Percentiles rank a stretch among this genome's conserved stretches.
These are phyloP conservation scores for Blastobotrys indianensis DNA, from an alignment of 1,139 yeast species.

Conservation along the genomic window DNA sequence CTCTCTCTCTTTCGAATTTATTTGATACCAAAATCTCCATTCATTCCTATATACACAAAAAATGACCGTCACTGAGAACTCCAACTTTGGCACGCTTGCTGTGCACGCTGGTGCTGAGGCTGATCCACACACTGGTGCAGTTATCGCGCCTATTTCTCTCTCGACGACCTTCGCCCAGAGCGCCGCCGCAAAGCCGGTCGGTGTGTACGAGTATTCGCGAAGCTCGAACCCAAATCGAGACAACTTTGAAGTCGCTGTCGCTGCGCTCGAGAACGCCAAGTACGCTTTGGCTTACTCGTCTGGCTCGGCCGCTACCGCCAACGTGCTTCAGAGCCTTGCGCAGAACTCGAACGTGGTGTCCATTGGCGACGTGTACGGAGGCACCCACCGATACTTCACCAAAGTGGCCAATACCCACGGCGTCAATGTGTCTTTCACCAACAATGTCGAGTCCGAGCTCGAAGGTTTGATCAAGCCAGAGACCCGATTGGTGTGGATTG, in stretches of 20 bases:
- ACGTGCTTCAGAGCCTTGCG: conserved; percentile 67
- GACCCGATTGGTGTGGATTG: conserved; percentile 79
- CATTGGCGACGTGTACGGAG: conserved; percentile 88
- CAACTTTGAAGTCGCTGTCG: conserved; percentile 73
- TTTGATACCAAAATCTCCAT: background rate
- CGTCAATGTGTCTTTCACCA: conserved; percentile 63
- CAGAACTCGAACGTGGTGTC: conserved; percentile 70
- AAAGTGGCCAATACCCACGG: conserved; percentile 80
- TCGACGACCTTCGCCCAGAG: conserved; percentile 83
- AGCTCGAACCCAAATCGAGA: conserved; percentile 87
- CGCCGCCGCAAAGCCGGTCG: conserved; percentile 71
- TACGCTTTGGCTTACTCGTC: conserved; percentile 77
- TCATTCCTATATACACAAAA: background rate
- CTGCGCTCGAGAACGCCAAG: conserved; percentile 72
- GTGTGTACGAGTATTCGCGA: conserved; percentile 79
- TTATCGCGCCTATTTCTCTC: conserved; percentile 76
- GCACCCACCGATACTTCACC: conserved; percentile 88
- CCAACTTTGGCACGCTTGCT: conserved; percentile 65
- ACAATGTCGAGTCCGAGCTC: conserved; percentile 56
- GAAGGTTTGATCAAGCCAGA: conserved; percentile 50
- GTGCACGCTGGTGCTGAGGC: conserved; percentile 78
- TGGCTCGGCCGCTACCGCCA: conserved; percentile 83
- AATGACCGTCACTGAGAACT: background rate
- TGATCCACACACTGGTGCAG: conserved; percentile 78
- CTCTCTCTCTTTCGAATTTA: no score